Percentiles rank a stretch among this genome's conserved stretches.
Conservation (phyloP, 495 filamentous ascomycete species). For the Tuber melanosporum region DNA sequence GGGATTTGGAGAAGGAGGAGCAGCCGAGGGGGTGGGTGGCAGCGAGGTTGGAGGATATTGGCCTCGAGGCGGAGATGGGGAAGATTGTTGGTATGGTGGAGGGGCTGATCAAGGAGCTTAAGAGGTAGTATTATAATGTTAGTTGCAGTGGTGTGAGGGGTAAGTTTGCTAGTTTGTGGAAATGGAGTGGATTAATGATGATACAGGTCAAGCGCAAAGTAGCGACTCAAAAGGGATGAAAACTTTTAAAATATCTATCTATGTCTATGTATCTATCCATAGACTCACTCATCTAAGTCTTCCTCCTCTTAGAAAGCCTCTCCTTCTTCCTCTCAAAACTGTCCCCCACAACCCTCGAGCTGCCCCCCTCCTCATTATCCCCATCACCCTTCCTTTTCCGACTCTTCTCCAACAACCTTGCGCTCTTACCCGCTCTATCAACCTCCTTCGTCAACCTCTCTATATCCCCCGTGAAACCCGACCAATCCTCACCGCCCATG, state of each 20-base stretch:
- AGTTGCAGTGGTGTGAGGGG: neutral
- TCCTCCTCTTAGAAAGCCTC: slow-evolving; percentile 36
- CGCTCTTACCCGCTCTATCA: slow-evolving; percentile 45
- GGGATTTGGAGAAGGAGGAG: slow-evolving; percentile 32
- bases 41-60: slow-evolving; percentile 25
- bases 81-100: slow-evolving; percentile 25
- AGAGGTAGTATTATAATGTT: neutral
- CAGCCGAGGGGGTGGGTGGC: slow-evolving; percentile 20
- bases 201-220: neutral
- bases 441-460: slow-evolving; percentile 63
- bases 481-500: slow-evolving; percentile 83
- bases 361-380: slow-evolving; percentile 16
- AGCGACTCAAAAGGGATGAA: neutral
- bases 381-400: slow-evolving; percentile 54
- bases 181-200: neutral
- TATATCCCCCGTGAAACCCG: slow-evolving; percentile 66
- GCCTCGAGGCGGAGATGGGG: slow-evolving; percentile 19
- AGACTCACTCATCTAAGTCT: slow-evolving; percentile 15
- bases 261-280: neutral
- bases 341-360: slow-evolving; percentile 20
- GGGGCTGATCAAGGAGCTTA: slow-evolving; percentile 19
- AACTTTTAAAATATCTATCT: neutral
- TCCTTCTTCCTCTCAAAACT: slow-evolving; percentile 35
- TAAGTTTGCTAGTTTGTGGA: neutral
- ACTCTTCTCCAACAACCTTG: slow-evolving; percentile 60